Percentiles rank a stretch among this genome's conserved stretches.
These are phyloP conservation scores for Pleurotus pulmonarius DNA, from an alignment of 768 basidiomycete species.

Conservation along the genomic window DNA sequence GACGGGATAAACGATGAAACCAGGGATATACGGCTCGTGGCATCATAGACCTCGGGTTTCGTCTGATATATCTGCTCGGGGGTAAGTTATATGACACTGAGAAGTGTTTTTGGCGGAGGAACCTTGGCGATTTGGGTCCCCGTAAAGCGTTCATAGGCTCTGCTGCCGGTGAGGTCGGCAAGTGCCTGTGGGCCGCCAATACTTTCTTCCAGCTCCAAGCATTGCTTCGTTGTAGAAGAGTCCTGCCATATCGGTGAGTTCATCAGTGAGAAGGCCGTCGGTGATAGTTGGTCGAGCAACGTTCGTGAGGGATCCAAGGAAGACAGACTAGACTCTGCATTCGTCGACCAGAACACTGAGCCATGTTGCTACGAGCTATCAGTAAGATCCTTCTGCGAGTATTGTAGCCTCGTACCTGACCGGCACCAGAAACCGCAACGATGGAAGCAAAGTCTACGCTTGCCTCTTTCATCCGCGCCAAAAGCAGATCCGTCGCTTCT, in stretches of 20 bases:
- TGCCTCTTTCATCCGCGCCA: constrained; percentile 55
- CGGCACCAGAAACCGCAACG: constrained; percentile 70
- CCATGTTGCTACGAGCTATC: constrained; percentile 69
- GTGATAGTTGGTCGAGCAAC: constrained; percentile 57
- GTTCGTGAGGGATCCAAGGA: constrained; percentile 46
- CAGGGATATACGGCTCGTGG: constrained; percentile 68
- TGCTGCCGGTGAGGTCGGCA: constrained; percentile 74
- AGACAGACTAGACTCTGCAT: constrained; percentile 48
- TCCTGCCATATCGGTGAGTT: constrained; percentile 89
- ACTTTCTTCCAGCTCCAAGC: constrained; percentile 58
- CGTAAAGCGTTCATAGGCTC: constrained; percentile 87
- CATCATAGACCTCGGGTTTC: constrained; percentile 49
- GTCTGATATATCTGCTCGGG: constrained; percentile 49
- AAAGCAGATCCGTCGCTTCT: constrained; percentile 78
- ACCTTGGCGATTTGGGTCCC: constrained; percentile 82
- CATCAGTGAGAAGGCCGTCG: constrained; percentile 61
- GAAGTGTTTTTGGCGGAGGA: neutral
- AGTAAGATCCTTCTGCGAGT: neutral
- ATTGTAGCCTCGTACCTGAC: constrained; percentile 48
- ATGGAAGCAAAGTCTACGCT: constrained; percentile 58
- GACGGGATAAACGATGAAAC: constrained; percentile 84
- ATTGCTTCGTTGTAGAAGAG: constrained; percentile 78
- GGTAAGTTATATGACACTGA: neutral
- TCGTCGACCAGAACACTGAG: constrained; percentile 75
- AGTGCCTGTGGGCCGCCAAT: constrained; percentile 70